Evolutionary conservation across 352 stramenopile genomes (phyloP).

Genomic region (Phytophthora hibernalis): DNA sequence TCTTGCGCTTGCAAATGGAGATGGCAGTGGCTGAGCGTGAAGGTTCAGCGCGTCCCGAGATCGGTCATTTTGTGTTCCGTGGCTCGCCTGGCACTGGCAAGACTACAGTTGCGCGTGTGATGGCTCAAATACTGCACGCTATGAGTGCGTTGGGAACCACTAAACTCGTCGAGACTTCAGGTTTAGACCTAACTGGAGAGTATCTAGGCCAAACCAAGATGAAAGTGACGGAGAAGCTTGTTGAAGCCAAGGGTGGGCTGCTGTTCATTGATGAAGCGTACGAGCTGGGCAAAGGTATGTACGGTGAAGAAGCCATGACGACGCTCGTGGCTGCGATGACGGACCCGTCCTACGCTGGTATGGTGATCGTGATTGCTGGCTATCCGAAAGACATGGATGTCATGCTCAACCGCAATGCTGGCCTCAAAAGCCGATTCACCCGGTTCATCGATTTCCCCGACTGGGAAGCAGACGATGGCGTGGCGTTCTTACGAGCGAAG

Average conservation of each 20-base stretch:
- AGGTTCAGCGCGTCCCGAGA: slow-evolving; percentile 59
- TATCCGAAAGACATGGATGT: slow-evolving; percentile 90
- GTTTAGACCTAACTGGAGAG: slow-evolving; percentile 90
- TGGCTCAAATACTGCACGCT: slow-evolving; percentile 94
- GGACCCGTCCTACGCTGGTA: slow-evolving; percentile 74
- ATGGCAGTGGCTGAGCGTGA: slow-evolving; percentile 73
- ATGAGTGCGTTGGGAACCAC: slow-evolving; percentile 92
- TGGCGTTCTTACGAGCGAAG: slow-evolving; percentile 64
- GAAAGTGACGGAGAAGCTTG: slow-evolving; percentile 87
- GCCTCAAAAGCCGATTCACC: slow-evolving; percentile 93
- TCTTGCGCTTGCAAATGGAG: slow-evolving; percentile 56
- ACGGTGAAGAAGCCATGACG: slow-evolving; percentile 90
- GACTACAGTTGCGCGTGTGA: slow-evolving; percentile 90
- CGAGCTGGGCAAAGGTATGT: slow-evolving; percentile 85
- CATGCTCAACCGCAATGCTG: slow-evolving; percentile 92
- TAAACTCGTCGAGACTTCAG: slow-evolving; percentile 91
- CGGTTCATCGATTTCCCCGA: slow-evolving; percentile 91
- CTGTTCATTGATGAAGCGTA: slow-evolving; percentile 96
- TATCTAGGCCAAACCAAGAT: slow-evolving; percentile 92
- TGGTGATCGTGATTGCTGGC: slow-evolving; percentile 92
- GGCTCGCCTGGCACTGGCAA: slow-evolving; percentile 91
- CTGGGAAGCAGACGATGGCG: slow-evolving; percentile 84
- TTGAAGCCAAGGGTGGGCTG: slow-evolving; percentile 90
- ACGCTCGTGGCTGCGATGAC: slow-evolving; percentile 92
- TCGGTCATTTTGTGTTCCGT: slow-evolving; percentile 90